These are phyloP conservation scores for sunflower (Helianthus annuus) DNA, from an alignment of 129 eudicot genomes.

Conservation along the genomic window HanXRQr2.0-SUNRISE NC_035437.2:151441078-151441577, in stretches of 20 bases:
- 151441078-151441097: neutral
- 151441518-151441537: neutral
- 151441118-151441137: neutral
- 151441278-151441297: constrained; percentile 30
- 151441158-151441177: neutral
- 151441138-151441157: constrained; percentile 1
- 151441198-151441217: neutral
- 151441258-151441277: constrained; percentile 23
- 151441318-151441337: neutral
- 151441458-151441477: neutral
- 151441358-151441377: neutral
- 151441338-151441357: neutral
- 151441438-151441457: neutral
- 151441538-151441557: neutral
- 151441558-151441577: no score
- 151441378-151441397: neutral
- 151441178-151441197: neutral
- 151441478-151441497: no score
- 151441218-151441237: constrained; percentile 4
- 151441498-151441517: no score
- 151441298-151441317: constrained; percentile 36
- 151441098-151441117: neutral
- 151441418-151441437: neutral
- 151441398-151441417: neutral
- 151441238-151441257: constrained; percentile 32